Evolutionary conservation across 495 filamentous ascomycete species (phyloP), one percentile per base, ranked within the genome.

Genomic region (Articulospora tetracladia): DNA sequence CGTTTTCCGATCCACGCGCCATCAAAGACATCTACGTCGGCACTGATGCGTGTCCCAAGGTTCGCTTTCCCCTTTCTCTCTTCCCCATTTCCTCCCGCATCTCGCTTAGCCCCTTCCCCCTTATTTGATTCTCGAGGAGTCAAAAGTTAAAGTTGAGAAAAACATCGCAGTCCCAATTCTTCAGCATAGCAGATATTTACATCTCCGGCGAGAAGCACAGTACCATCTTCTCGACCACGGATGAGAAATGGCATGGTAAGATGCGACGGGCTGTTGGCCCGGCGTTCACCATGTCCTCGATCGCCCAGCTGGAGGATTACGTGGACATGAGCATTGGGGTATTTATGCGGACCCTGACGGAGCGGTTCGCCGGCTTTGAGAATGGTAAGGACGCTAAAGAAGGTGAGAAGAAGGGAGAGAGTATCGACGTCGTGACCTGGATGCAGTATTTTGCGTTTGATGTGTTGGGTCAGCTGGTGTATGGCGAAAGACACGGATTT

Each of bases 11-110:
- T 17, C 30, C 34, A n/a, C 26, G 22, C 1, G 53, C 53, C 19
- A 27, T 56, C 30, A 56, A 56, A 27, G 53, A 56, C 19, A 56
- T 56, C 11, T 56, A 56, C 24, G 22, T 44, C 11, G 47, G 47
- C 20, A 27, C 3, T 25, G 20, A 50, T 25, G 25, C 47, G 2
- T 50, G 47, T 50, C 25, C 47, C 6, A 50, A 50, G 23, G 47
- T 50, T 24, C 10, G 22, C 25, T 27, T 22, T n/a, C 12, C 20
- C 47, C 12, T 25, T 50, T 27, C 47, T n/a, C 12, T 10, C 47
- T 25, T 25, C 20, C 25, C 25, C 10, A 25, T 26, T 24, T 22
- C 23, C 47, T 39, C n/a, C 34, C 34, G 10, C n/a, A n/a, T n/a
- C 39, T 50, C 22, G 22, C 39, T 44, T 44, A 44, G n/a, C 4